Conservation (phyloP, 2,329 filamentous ascomycete genomes). For the Huntiella savannae region DNA sequence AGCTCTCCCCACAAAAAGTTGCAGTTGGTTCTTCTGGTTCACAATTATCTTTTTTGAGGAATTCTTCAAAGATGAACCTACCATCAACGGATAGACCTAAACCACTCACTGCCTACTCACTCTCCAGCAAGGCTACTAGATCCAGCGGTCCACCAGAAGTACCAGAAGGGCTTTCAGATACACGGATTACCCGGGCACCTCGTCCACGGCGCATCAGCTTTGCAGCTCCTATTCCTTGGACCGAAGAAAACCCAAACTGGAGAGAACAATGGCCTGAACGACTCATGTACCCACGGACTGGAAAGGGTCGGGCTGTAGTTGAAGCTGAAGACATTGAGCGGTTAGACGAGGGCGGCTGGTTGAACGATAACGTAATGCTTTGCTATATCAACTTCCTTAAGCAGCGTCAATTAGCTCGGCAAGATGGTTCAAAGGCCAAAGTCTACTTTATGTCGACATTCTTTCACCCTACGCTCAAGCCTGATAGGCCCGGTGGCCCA, state of each 20-base stretch:
- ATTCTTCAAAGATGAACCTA: no score
- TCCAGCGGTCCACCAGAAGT: constrained; percentile 3
- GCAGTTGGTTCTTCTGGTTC: no score
- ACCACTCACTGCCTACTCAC: background rate
- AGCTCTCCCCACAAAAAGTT: background rate
- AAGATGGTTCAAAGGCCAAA: constrained; percentile 30
- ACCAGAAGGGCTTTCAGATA: background rate
- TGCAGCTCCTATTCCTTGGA: constrained; percentile 23
- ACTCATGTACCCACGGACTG: constrained; percentile 39
- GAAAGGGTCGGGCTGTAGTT: constrained; percentile 44
- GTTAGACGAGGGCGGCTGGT: constrained; percentile 64
- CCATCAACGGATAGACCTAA: background rate
- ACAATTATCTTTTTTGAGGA: no score
- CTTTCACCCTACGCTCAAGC: constrained; percentile 62
- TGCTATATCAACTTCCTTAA: constrained; percentile 71
- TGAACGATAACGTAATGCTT: constrained; percentile 83
- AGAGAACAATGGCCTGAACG: constrained; percentile 33
- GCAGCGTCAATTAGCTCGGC: constrained; percentile 23
- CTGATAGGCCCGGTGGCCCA: constrained; percentile 23
- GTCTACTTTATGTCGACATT: constrained; percentile 87
- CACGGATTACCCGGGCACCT: background rate
- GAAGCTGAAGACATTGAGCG: constrained; percentile 54
- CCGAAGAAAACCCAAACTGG: constrained; percentile 31
- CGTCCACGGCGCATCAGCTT: constrained; percentile 13
- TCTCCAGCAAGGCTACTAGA: constrained; percentile 3